Evolutionary conservation across 78 protist species (phyloP), one percentile per base, ranked within the genome.

Genomic region (Anaeramoeba flamelloides): DNA sequence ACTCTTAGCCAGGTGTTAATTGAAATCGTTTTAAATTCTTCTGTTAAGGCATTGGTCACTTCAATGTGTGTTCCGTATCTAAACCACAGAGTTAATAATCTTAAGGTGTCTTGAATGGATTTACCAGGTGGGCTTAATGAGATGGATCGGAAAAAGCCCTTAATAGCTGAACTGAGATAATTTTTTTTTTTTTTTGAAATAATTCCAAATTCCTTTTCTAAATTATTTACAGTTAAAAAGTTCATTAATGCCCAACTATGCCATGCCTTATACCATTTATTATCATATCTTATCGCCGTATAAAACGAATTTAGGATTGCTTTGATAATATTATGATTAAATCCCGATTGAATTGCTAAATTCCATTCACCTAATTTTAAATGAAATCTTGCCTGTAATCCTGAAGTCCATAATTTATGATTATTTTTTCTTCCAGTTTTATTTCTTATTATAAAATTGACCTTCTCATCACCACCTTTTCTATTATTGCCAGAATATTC

Each of bases 1-100:
- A 94, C 98, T 4, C 84, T 88, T n/a, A 95, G 89, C 99, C 99
- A 96, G 39, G 95, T 91, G 74, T 91, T 94, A 74, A 93, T n/a
- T n/a, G n/a, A n/a, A n/a, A n/a, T n/a, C n/a, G n/a, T n/a, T n/a
- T n/a, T n/a, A n/a, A n/a, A n/a, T n/a, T n/a, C n/a, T n/a, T n/a
- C n/a, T n/a, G n/a, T n/a, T n/a, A n/a, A n/a, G n/a, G 36, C 74
- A 64, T 64, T n/a, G 30, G 74, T 26, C 40, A 89, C 92, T n/a
- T 79, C 41, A 38, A 36, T n/a, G 0, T 41, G 74, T 38, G 26
- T 31, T 37, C 80, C 86, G 85, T 92, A 86, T 74, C 80, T 75
- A 78, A 93, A 93, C 96, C 94, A 91, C 32, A 94, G 84, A 36
- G 92, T 87, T 36, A 94, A 84, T 2, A 94, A 84, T 39, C 95